These are phyloP conservation scores for Magnolia sinica DNA, from an alignment of 164 flowering plant genomes.

Conservation along the genomic window DNA sequence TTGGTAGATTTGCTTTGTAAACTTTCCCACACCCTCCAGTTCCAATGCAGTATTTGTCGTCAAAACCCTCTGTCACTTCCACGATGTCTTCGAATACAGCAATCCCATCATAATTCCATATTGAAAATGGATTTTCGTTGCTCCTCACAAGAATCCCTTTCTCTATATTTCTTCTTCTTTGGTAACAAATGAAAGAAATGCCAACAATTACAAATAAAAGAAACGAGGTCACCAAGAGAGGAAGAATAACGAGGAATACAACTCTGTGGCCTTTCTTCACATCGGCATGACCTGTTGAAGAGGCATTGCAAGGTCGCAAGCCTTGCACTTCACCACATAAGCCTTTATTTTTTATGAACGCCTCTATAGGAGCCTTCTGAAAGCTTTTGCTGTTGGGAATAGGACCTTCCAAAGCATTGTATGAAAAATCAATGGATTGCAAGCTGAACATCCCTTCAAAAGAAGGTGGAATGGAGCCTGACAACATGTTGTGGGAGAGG, in stretches of 20 bases:
- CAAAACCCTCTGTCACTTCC: constrained; percentile 15
- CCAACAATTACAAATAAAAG: background rate
- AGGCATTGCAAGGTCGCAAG: background rate
- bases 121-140: background rate
- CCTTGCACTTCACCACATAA: background rate
- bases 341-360: constrained; percentile 2
- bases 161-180: background rate
- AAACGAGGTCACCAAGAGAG: background rate
- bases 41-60: constrained; percentile 19
- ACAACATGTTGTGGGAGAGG: constrained; percentile 4
- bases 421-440: constrained; percentile 1
- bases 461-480: constrained; percentile 6
- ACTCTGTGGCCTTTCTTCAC: background rate
- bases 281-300: background rate
- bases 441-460: constrained; percentile 2
- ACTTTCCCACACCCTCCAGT: constrained; percentile 23
- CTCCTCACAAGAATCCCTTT: background rate
- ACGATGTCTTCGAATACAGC: constrained; percentile 3
- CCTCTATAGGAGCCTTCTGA: background rate
- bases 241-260: background rate
- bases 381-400: constrained; percentile 1
- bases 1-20: constrained; percentile 20
- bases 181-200: background rate
- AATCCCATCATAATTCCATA: background rate
- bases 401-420: constrained; percentile 1